A percentile compares a stretch with the other conserved stretches of the same genome.
Evolutionary conservation across 129 eudicot species (phyloP).

Genomic region (Helianthus tuberosus): DNA sequence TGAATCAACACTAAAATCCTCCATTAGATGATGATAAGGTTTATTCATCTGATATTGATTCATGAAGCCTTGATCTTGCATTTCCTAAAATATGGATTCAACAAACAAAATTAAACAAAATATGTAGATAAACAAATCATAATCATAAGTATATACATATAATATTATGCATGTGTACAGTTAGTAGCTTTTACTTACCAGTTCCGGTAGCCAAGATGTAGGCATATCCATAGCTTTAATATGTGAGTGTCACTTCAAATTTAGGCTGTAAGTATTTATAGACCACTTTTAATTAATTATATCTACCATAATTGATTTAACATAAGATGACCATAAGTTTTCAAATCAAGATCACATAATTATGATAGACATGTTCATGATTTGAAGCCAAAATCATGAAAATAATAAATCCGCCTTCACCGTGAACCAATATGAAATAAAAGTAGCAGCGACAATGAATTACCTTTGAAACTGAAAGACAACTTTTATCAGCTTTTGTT

Average conservation of each 20-base stretch:
- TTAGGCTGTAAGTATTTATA: constrained; percentile 22
- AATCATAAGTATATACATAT: not conserved
- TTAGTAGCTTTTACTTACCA: constrained; percentile 13
- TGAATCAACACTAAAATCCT: constrained; percentile 42
- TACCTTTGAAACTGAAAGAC: constrained; percentile 15
- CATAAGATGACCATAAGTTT: no score
- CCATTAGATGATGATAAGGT: constrained; percentile 37
- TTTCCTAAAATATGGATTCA: constrained; percentile 31
- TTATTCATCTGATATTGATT: constrained; percentile 39
- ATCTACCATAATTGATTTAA: no score
- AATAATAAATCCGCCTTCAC: not conserved
- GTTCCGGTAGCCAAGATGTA: constrained; percentile 36
- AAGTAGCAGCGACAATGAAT: not conserved
- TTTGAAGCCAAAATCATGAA: constrained; percentile 12
- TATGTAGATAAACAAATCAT: not conserved
- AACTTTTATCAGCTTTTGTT: constrained; percentile 33
- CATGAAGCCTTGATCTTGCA: constrained; percentile 41
- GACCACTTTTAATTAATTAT: not conserved
- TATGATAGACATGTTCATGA: not conserved
- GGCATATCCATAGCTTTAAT: constrained; percentile 30
- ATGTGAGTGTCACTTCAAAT: not conserved
- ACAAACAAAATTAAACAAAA: constrained; percentile 6
- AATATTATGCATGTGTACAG: no score
- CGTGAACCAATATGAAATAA: not conserved
- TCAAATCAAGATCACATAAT: not conserved